Percentiles rank a stretch among this genome's conserved stretches.
Evolutionary conservation across 371 early-diverging fungal genomes (phyloP).

Genomic region (Zychaea mexicana): DNA sequence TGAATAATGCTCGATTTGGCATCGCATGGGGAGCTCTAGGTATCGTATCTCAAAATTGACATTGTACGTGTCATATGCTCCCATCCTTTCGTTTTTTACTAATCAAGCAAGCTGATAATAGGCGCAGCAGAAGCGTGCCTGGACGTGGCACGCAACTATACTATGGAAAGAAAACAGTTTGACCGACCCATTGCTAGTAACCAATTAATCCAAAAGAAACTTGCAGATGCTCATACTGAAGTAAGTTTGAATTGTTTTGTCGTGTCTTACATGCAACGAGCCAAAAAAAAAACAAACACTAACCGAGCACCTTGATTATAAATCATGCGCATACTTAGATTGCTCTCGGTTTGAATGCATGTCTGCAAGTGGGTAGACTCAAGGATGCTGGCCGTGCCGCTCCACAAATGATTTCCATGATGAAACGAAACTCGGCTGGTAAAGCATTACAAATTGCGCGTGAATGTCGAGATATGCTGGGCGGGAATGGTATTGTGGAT

Average conservation of each 20-base stretch:
- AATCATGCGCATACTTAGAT: too few relatives aligned
- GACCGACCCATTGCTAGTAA: slow-evolving; percentile 91
- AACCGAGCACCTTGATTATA: neutral
- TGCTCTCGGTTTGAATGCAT: slow-evolving; percentile 86
- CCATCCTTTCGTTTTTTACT: too few relatives aligned
- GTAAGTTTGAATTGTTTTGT: slow-evolving; percentile 20
- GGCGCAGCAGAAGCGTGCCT: slow-evolving; percentile 95
- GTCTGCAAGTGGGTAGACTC: slow-evolving; percentile 91
- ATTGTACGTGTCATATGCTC: too few relatives aligned
- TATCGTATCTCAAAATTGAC: neutral
- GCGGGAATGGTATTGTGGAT: slow-evolving; percentile 95
- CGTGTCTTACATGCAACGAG: too few relatives aligned
- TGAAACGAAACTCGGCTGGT: slow-evolving; percentile 95
- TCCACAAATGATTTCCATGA: slow-evolving; percentile 95
- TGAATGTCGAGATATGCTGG: slow-evolving; percentile 84
- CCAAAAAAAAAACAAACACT: neutral
- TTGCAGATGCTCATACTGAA: slow-evolving; percentile 94
- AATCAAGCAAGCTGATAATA: too few relatives aligned
- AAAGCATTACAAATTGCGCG: slow-evolving; percentile 95
- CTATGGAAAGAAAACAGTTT: slow-evolving; percentile 88
- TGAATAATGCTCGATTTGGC: slow-evolving; percentile 97
- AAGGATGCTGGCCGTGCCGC: slow-evolving; percentile 89
- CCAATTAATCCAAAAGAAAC: slow-evolving; percentile 96
- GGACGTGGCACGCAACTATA: slow-evolving; percentile 85
- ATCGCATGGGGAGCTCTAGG: slow-evolving; percentile 97